phyloP scores from a whole-genome alignment of 2,329 filamentous ascomycete genomes.

The Penicillium sp. region DNA sequence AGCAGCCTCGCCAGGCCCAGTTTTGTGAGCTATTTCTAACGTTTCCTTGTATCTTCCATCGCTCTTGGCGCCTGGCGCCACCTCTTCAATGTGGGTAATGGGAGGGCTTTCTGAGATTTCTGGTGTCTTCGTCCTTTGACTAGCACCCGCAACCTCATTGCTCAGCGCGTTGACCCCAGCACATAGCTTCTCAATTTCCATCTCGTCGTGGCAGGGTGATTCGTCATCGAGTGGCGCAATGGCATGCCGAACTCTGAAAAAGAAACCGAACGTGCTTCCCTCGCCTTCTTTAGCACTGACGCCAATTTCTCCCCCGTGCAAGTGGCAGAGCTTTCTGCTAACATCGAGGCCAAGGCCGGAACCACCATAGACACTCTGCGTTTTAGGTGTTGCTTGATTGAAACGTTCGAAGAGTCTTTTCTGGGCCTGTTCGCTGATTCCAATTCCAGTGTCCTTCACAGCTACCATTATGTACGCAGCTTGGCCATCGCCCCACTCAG shows the following conservation, averaged over 20 bases:
- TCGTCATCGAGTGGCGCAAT: not conserved
- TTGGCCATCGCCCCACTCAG: slow-evolving; percentile 58
- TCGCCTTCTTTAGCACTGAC: slow-evolving; percentile 58
- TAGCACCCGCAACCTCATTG: slow-evolving; percentile 16
- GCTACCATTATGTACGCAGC: slow-evolving; percentile 67
- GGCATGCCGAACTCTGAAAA: slow-evolving; percentile 48
- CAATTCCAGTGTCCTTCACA: slow-evolving; percentile 74
- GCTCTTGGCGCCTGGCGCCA: not conserved
- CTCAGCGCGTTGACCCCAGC: slow-evolving; percentile 19
- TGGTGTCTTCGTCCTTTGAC: slow-evolving; percentile 8
- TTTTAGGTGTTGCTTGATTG: slow-evolving; percentile 71
- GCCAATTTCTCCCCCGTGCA: slow-evolving; percentile 77
- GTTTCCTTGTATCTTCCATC: slow-evolving; percentile 14
- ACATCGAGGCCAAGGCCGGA: slow-evolving; percentile 78
- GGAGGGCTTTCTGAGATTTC: slow-evolving; percentile 15
- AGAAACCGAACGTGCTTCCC: slow-evolving; percentile 60
- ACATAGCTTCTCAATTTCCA: slow-evolving; percentile 18
- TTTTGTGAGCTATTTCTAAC: not conserved
- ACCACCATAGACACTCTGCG: slow-evolving; percentile 75
- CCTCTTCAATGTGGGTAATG: slow-evolving; percentile 11
- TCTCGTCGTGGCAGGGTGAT: not conserved
- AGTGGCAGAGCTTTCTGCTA: slow-evolving; percentile 72
- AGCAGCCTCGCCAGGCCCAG: not conserved
- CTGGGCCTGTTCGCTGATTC: slow-evolving; percentile 68
- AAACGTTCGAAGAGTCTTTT: slow-evolving; percentile 75